These are phyloP conservation scores for Daucus carota DNA, from an alignment of 129 eudicot genomes.

Conservation along the genomic window DH1_v3.0 NC_030383.2:12751001-12751500, in stretches of 20 bases:
- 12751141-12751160: no score
- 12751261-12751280: neutral
- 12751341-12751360: neutral
- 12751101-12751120: no score
- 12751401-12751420: neutral
- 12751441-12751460: neutral
- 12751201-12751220: no score
- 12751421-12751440: slow-evolving; percentile 1
- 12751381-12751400: neutral
- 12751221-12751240: neutral
- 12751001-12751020: no score
- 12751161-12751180: no score
- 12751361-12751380: neutral
- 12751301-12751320: neutral
- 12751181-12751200: no score
- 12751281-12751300: neutral
- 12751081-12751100: no score
- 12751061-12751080: no score
- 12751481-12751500: slow-evolving; percentile 14
- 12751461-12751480: neutral
- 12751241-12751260: neutral
- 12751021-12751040: no score
- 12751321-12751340: neutral
- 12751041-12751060: no score
- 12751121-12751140: no score